phyloP scores from a whole-genome alignment of 2,329 filamentous ascomycete species.

The Penicillium sclerotigenum region DNA sequence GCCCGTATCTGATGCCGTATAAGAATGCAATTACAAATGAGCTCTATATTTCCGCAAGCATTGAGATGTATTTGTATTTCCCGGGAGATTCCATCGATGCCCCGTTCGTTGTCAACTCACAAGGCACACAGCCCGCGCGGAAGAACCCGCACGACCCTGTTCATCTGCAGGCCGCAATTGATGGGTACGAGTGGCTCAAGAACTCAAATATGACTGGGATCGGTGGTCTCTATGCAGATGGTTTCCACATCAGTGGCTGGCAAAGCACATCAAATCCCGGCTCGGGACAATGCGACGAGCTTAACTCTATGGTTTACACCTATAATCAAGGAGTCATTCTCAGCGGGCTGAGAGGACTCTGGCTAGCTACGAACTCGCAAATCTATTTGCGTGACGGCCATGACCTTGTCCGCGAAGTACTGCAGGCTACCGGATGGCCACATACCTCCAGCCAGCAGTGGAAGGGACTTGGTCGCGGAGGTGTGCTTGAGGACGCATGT shows the following conservation, averaged over 20 bases:
- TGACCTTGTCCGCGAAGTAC: constrained; percentile 67
- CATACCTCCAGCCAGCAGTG: constrained; percentile 50
- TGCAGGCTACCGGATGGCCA: constrained; percentile 74
- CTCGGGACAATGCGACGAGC: constrained; percentile 71
- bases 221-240: constrained; percentile 75
- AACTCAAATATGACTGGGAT: constrained; percentile 75
- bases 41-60: constrained; percentile 78
- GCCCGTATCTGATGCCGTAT: constrained; percentile 73
- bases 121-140: constrained; percentile 25
- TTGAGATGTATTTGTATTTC: constrained; percentile 86
- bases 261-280: constrained; percentile 55
- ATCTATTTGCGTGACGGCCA: constrained; percentile 77
- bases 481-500: constrained; percentile 80
- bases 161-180: constrained; percentile 70
- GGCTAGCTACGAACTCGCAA: constrained; percentile 69
- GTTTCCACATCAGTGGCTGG: constrained; percentile 77
- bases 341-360: constrained; percentile 75
- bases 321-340: constrained; percentile 94
- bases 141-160: constrained; percentile 54
- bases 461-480: constrained; percentile 72
- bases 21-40: constrained; percentile 97
- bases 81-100: constrained; percentile 73
- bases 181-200: constrained; percentile 78
- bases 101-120: constrained; percentile 54
- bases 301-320: constrained; percentile 87